Percentiles rank a stretch among this genome's conserved stretches.
Evolutionary conservation across 352 stramenopile species (phyloP).

Genomic region (Thalassiosira hispida): DNA sequence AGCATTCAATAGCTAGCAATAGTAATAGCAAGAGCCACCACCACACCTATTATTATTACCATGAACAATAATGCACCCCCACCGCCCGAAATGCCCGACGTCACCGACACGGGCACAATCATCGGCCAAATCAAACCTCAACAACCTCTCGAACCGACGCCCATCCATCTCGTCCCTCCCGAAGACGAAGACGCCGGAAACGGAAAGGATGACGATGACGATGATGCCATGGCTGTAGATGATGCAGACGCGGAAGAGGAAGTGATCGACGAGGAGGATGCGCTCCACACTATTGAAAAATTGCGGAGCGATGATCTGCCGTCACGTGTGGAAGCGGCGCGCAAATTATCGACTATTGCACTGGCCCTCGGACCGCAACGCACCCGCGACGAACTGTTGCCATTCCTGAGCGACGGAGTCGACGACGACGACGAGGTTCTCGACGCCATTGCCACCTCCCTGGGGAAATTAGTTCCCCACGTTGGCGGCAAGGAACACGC

Average conservation of each 20-base stretch:
- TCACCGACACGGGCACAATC: constrained; percentile 50
- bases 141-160: constrained; percentile 1
- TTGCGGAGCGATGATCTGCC: constrained; percentile 75
- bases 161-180: constrained; percentile 3
- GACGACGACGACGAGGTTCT: constrained; percentile 98
- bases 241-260: neutral
- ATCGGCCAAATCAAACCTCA: constrained; percentile 32
- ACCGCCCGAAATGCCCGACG: constrained; percentile 33
- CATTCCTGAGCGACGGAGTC: constrained; percentile 96
- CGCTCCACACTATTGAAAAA: constrained; percentile 76
- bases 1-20: too few relatives aligned
- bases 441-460: constrained; percentile 81
- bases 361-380: constrained; percentile 64
- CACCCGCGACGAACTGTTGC: constrained; percentile 92
- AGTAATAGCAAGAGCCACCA: too few relatives aligned
- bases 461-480: constrained; percentile 86
- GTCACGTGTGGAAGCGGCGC: constrained; percentile 60
- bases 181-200: neutral
- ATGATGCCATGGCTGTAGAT: constrained; percentile 40
- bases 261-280: constrained; percentile 69
- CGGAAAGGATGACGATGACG: constrained; percentile 61
- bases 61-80: constrained; percentile 4
- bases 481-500: constrained; percentile 90
- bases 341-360: constrained; percentile 64
- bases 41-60: too few relatives aligned